These are phyloP conservation scores for Pleoardoris graminearum DNA, from an alignment of 2,329 filamentous ascomycete genomes.

Conservation along the genomic window DNA sequence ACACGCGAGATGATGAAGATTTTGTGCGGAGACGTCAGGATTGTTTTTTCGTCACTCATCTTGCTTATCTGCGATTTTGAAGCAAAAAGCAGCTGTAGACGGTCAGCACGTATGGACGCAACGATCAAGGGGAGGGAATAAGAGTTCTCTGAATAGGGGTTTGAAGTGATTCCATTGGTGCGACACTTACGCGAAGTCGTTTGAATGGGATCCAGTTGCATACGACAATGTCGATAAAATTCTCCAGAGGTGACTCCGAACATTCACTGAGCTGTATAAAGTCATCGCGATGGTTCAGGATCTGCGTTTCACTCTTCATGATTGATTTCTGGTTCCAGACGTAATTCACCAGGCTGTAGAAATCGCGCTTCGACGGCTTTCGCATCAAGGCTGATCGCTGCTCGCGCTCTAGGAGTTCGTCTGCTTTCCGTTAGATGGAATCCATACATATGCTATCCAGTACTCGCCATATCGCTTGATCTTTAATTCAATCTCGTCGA, in stretches of 20 bases:
- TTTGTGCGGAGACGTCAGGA: constrained; percentile 12
- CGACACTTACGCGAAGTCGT: not conserved
- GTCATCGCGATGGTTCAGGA: constrained; percentile 11
- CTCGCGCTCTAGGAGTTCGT: constrained; percentile 15
- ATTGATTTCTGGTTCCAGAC: constrained; percentile 16
- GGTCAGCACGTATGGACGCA: too few species aligned
- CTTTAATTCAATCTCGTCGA: constrained; percentile 12
- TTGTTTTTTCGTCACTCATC: constrained; percentile 4
- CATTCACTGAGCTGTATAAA: constrained; percentile 14
- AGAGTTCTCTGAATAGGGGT: too few species aligned
- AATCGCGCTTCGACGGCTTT: constrained; percentile 14
- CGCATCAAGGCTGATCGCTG: constrained; percentile 12
- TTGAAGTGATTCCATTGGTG: not conserved
- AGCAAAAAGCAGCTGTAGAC: not conserved
- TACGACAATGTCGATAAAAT: constrained; percentile 8
- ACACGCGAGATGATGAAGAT: constrained; percentile 13
- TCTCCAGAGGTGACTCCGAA: constrained; percentile 16
- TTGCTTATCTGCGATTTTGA: constrained; percentile 12
- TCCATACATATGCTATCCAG: not conserved
- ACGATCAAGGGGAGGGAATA: too few species aligned
- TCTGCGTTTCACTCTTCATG: constrained; percentile 8
- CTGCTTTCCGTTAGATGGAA: not conserved
- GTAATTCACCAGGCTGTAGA: constrained; percentile 13
- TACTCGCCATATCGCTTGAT: constrained; percentile 12
- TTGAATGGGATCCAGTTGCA: not conserved